phyloP scores from a whole-genome alignment of 345 rosid genomes.

The Laguncularia racemosa region DNA sequence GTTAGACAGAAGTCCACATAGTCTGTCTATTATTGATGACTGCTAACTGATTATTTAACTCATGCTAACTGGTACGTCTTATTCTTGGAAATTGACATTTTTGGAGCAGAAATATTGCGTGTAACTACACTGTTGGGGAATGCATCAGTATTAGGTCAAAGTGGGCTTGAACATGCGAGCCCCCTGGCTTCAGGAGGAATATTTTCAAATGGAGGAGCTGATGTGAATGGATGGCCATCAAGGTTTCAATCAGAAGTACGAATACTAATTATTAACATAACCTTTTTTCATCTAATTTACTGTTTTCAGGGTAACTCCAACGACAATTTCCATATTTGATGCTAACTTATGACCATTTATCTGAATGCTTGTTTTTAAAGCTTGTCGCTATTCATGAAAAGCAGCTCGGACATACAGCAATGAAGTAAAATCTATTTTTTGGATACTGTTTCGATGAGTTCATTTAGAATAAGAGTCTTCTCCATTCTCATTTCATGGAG shows the following conservation, averaged over 20 bases:
- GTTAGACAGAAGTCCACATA: slow-evolving; percentile 10
- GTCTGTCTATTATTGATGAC: slow-evolving; percentile 25
- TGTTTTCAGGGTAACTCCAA: slow-evolving; percentile 43
- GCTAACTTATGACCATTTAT: slow-evolving; percentile 45
- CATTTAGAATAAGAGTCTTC: background rate
- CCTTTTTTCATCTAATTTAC: slow-evolving; percentile 63
- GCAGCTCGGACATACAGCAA: slow-evolving; percentile 38
- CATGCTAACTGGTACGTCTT: slow-evolving; percentile 93
- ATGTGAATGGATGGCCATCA: slow-evolving; percentile 85
- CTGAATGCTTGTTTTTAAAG: slow-evolving; percentile 31
- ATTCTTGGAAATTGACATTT: slow-evolving; percentile 93
- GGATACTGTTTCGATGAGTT: background rate
- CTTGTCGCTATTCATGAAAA: slow-evolving; percentile 29
- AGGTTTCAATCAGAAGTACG: slow-evolving; percentile 99
- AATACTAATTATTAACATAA: slow-evolving; percentile 98
- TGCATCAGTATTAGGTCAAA: slow-evolving; percentile 98
- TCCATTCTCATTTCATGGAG: background rate
- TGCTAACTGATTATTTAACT: slow-evolving; percentile 59
- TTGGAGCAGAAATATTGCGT: slow-evolving; percentile 98
- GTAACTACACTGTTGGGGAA: slow-evolving; percentile 98
- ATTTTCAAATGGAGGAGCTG: slow-evolving; percentile 91
- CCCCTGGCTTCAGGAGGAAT: slow-evolving; percentile 90
- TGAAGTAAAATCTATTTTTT: slow-evolving; percentile 17
- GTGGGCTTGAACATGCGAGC: slow-evolving; percentile 93
- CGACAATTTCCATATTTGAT: slow-evolving; percentile 33